Percentiles rank a stretch among this genome's conserved stretches.
Conservation (phyloP, 306 rosid genomes). For the Lathyrus sativus region DNA sequence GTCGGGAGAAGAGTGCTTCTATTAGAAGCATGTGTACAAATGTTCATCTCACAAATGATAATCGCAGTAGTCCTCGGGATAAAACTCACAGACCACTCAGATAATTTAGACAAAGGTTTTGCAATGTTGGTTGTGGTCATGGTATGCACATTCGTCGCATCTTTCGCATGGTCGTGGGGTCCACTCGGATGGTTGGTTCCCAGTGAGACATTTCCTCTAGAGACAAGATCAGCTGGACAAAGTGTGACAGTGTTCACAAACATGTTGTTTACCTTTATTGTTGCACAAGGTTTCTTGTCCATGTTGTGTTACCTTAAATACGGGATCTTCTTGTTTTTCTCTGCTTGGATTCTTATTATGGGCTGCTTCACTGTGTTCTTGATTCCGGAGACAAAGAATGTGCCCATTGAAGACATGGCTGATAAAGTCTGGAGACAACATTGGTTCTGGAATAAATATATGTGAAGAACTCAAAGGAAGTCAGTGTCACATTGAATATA, state of each 20-base stretch:
- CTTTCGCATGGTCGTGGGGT: slow-evolving; percentile 85
- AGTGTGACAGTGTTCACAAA: slow-evolving; percentile 57
- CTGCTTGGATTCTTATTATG: slow-evolving; percentile 54
- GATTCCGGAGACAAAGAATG: slow-evolving; percentile 57
- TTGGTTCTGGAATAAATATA: slow-evolving; percentile 61
- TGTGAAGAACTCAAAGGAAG: slow-evolving; percentile 2
- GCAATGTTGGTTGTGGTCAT: slow-evolving; percentile 58
- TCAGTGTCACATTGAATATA: too few species aligned
- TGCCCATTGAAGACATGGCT: slow-evolving; percentile 65
- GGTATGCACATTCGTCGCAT: slow-evolving; percentile 61
- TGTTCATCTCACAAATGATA: slow-evolving; percentile 59
- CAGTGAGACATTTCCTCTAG: slow-evolving; percentile 62
- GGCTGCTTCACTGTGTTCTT: slow-evolving; percentile 40
- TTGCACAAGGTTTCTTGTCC: slow-evolving; percentile 64
- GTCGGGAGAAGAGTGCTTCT: slow-evolving; percentile 53
- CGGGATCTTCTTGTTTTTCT: slow-evolving; percentile 64
- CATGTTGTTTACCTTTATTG: slow-evolving; percentile 66
- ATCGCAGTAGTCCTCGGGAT: slow-evolving; percentile 52
- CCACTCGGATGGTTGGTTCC: slow-evolving; percentile 79
- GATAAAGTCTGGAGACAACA: slow-evolving; percentile 57
- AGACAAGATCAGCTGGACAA: slow-evolving; percentile 66
- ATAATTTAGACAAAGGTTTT: slow-evolving; percentile 33
- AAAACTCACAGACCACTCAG: slow-evolving; percentile 47
- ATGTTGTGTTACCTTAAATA: slow-evolving; percentile 57
- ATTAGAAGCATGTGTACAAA: slow-evolving; percentile 64